Evolutionary conservation across 192 early-diverging fungal genomes (phyloP).

Genomic region (Podila epicladia): DNA sequence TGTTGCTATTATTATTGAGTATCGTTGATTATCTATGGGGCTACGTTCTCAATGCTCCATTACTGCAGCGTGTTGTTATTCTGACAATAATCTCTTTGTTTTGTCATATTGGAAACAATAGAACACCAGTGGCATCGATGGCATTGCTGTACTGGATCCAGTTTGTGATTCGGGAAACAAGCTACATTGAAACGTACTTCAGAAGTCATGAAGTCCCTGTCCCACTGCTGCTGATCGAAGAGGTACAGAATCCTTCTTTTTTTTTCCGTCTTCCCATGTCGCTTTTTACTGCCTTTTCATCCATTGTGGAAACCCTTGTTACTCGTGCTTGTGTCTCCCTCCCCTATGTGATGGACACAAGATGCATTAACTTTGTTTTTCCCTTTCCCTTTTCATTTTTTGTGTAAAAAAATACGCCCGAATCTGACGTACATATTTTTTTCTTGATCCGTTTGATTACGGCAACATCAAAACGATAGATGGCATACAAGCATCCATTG

Average conservation of each 20-base stretch:
- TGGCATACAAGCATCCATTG: conserved; percentile 76
- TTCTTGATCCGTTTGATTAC: not conserved
- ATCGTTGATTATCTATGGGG: too few relatives aligned
- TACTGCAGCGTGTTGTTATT: not conserved
- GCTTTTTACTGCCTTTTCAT: too few relatives aligned
- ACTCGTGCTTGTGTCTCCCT: too few relatives aligned
- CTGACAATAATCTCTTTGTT: not conserved
- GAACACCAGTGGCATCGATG: conserved; percentile 65
- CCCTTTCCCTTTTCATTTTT: too few relatives aligned
- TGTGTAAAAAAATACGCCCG: not conserved
- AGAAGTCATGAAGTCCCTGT: conserved; percentile 66
- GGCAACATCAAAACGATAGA: conserved; percentile 32
- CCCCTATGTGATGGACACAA: too few relatives aligned
- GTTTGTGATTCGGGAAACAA: conserved; percentile 67
- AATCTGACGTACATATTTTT: not conserved
- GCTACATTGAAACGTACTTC: conserved; percentile 79
- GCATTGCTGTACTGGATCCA: conserved; percentile 71
- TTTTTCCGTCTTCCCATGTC: too few relatives aligned
- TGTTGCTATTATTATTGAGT: not conserved
- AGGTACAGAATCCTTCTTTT: conserved; percentile 35
- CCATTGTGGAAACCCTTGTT: too few relatives aligned
- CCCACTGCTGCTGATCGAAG: conserved; percentile 75
- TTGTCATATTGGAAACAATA: conserved; percentile 15
- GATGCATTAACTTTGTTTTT: too few relatives aligned
- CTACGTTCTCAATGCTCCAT: not conserved